Percentiles rank a stretch among this genome's conserved stretches.
phyloP scores from a whole-genome alignment of 208 protist genomes.

The Leishmania major region DNA sequence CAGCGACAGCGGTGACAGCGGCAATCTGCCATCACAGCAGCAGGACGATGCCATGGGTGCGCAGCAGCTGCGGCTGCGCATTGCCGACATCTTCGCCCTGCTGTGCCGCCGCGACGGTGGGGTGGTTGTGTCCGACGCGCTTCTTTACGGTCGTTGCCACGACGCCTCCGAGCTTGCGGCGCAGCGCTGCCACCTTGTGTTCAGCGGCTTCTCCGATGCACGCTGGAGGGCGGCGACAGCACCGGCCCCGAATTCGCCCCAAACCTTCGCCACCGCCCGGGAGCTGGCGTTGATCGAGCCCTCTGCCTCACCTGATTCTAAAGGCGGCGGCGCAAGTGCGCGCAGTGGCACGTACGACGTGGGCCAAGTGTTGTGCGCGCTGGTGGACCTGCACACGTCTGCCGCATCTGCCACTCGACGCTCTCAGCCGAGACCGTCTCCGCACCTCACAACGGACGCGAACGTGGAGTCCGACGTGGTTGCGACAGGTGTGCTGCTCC shows the following conservation, averaged over 20 bases:
- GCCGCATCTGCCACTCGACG: neutral
- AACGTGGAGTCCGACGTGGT: conserved; percentile 12
- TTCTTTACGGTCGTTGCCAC: conserved; percentile 32
- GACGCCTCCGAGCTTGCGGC: conserved; percentile 19
- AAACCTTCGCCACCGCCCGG: neutral
- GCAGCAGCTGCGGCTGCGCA: conserved; percentile 26
- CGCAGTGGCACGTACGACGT: conserved; percentile 6
- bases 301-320: neutral
- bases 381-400: conserved; percentile 19
- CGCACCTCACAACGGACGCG: neutral
- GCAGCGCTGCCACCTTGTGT: conserved; percentile 25
- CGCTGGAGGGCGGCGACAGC: conserved; percentile 18
- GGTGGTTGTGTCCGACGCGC: conserved; percentile 26
- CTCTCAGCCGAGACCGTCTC: neutral
- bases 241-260: neutral
- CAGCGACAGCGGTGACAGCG: neutral
- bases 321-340: neutral
- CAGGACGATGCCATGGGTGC: conserved; percentile 4
- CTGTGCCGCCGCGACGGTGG: conserved; percentile 17
- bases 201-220: conserved; percentile 15
- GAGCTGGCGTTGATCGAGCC: neutral
- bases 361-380: conserved; percentile 8
- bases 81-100: conserved; percentile 28
- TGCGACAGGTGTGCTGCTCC: conserved; percentile 23
- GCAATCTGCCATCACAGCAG: neutral